Conservation (phyloP, 106 monocot species). For the Vanilla planifolia region DNA sequence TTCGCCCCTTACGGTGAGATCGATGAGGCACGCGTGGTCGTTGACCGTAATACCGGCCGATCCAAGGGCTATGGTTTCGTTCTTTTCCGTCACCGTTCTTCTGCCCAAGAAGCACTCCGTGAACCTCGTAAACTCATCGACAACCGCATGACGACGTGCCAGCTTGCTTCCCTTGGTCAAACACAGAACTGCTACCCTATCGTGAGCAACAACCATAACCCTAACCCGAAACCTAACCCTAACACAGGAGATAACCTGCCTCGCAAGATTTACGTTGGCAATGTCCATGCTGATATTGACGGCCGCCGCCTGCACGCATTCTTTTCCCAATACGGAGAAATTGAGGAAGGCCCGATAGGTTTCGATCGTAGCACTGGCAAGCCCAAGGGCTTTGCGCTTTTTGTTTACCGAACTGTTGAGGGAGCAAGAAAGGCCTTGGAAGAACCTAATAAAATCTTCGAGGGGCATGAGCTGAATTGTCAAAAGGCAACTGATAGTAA, state of each 20-base stretch:
- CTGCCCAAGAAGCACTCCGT: slow-evolving; percentile 13
- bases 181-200: neutral
- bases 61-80: slow-evolving; percentile 38
- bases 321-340: slow-evolving; percentile 31
- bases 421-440: slow-evolving; percentile 12
- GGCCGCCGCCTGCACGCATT: slow-evolving; percentile 5
- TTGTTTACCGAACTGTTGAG: slow-evolving; percentile 21
- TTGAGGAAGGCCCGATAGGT: slow-evolving; percentile 32
- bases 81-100: slow-evolving; percentile 17
- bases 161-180: slow-evolving; percentile 25
- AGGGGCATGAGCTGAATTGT: slow-evolving; percentile 8
- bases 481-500: slow-evolving; percentile 20
- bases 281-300: slow-evolving; percentile 6
- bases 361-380: slow-evolving; percentile 21
- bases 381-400: slow-evolving; percentile 18
- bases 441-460: slow-evolving; percentile 17
- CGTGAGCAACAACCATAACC: neutral
- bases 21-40: slow-evolving; percentile 20
- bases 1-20: slow-evolving; percentile 23
- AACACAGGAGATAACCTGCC: neutral
- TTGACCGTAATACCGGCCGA: slow-evolving; percentile 19
- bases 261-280: slow-evolving; percentile 25
- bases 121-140: slow-evolving; percentile 27
- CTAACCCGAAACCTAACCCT: neutral
- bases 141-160: slow-evolving; percentile 17